A percentile compares a stretch with the other conserved stretches of the same genome.
These are phyloP conservation scores for Volvariella surrecta DNA, from an alignment of 1,284 basidiomycete genomes.

Conservation along the genomic window DNA sequence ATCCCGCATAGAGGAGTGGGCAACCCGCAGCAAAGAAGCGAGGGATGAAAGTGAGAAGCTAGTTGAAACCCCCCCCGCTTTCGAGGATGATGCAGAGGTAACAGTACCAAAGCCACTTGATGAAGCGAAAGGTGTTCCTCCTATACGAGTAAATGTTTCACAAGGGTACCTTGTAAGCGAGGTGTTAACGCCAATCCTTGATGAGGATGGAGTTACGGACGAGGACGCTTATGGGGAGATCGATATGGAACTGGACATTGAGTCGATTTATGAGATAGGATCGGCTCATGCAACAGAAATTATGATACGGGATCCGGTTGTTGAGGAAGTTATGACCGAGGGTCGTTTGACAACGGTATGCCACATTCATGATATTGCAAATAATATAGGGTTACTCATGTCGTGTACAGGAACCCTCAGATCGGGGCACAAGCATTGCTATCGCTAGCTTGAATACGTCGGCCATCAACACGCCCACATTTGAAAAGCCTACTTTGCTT, in stretches of 20 bases:
- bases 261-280: not conserved
- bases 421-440: not conserved
- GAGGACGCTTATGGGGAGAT: constrained; percentile 15
- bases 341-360: constrained; percentile 14
- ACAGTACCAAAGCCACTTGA: too few relatives aligned
- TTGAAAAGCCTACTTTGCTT: not conserved
- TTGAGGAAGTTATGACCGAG: constrained; percentile 8
- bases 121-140: too few relatives aligned
- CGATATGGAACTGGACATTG: constrained; percentile 14
- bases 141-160: too few relatives aligned
- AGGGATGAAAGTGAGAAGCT: too few relatives aligned
- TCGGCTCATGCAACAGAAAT: too few relatives aligned
- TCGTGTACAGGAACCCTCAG: not conserved
- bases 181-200: not conserved
- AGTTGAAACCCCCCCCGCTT: too few relatives aligned
- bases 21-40: too few relatives aligned
- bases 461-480: too few relatives aligned
- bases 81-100: too few relatives aligned
- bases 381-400: not conserved
- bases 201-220: constrained; percentile 6
- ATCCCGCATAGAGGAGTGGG: too few relatives aligned
- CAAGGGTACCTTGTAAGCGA: not conserved
- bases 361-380: not conserved
- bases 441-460: not conserved
- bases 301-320: not conserved